A percentile compares a stretch with the other conserved stretches of the same genome.
These are phyloP conservation scores for Murraya paniculata DNA, from an alignment of 345 rosid species.

Conservation along the genomic window DNA sequence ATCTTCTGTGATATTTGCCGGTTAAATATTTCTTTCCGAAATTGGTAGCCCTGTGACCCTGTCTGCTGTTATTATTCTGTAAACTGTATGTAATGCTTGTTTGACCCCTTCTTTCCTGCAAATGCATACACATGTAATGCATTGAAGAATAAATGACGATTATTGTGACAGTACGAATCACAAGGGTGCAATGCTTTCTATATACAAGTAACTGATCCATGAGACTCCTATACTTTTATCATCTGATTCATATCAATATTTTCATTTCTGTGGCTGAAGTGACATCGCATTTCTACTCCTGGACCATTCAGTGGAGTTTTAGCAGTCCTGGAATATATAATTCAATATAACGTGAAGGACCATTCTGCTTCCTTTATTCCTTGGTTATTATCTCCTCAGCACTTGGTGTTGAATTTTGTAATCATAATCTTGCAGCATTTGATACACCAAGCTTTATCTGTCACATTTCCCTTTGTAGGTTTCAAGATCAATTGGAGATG, in stretches of 20 bases:
- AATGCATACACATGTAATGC: not conserved
- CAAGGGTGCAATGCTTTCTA: not conserved
- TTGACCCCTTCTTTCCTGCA: not conserved
- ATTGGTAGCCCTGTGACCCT: not conserved
- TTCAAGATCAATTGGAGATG: slow-evolving; percentile 53
- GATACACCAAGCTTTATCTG: not conserved
- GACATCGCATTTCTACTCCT: not conserved
- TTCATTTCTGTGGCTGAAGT: not conserved
- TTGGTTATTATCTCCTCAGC: not conserved
- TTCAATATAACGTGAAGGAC: not conserved
- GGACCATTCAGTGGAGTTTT: not conserved
- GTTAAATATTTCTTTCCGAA: not conserved
- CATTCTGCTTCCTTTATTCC: not conserved
- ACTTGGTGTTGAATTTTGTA: not conserved
- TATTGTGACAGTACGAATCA: not conserved
- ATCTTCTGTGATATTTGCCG: not conserved
- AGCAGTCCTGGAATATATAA: slow-evolving; percentile 4
- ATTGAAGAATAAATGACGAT: not conserved
- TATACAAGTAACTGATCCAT: not conserved
- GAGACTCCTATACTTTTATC: slow-evolving; percentile 3
- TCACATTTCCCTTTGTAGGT: slow-evolving; percentile 26
- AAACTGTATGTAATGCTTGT: not conserved
- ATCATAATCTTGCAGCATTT: not conserved
- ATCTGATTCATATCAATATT: not conserved
- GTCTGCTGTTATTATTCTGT: not conserved